Evolutionary conservation across 2,329 filamentous ascomycete species (phyloP), one percentile per base, ranked within the genome.

Genomic region (Tolypocladium ophioglossoides): DNA sequence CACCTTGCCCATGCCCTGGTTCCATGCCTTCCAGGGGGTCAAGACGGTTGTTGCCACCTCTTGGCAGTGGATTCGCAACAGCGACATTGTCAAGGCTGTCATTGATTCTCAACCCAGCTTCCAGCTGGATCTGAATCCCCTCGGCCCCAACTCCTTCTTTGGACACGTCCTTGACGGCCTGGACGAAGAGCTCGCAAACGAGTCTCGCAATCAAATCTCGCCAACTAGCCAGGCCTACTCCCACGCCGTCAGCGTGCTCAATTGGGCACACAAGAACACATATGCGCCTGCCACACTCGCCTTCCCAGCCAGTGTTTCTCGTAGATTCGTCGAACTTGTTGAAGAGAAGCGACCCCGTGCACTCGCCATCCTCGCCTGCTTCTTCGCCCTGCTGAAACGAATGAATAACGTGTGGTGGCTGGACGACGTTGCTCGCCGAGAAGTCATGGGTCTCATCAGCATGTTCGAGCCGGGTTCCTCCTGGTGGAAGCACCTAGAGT

Each of bases 371-470:
- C 74, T 86, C 1, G 83, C 83, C 8, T 83, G 80, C 64, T 87
- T 85, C 65, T 86, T 86, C 61, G 83, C 82, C 32, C 70, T 86
- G 39, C 72, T 87, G 49, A 84, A 84, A 62, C 76, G 77, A 37
- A 72, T 86, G 57, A 79, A 85, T 56, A 67, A 74, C 18, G 72
- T 83, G 18, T 89, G 86, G 86, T 89, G 86, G 85, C 71, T 88
- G 32, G 76, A 82, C 22, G 83, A 85, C 40, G 84, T 86, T 62
- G 79, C 84, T 9, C 77, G 78, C 18, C 78, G 82, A 54, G 82
- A 89, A 61, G 80, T 89, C 18, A 78, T 82, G 63, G 83, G 84
- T 22, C 75, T 87, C 27, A 75, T 82, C 22, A 77, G 76, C 38
- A 67, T 83, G 38, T 83, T 84, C 63, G 78, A 82, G 61, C 73